Conservation (phyloP, 345 rosid species). For the Microcos paniculata region DNA sequence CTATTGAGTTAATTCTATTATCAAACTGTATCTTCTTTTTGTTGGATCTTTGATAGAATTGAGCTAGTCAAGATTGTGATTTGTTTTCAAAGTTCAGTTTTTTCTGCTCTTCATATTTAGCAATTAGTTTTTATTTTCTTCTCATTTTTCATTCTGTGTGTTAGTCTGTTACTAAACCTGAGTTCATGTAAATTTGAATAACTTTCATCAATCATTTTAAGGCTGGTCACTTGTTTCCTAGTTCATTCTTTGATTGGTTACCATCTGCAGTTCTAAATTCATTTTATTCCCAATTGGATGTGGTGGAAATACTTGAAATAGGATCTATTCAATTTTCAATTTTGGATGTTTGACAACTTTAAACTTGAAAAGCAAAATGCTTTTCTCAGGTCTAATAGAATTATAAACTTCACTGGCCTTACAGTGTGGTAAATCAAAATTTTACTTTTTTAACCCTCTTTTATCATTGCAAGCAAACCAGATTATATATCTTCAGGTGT, state of each 20-base stretch:
- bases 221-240: neutral
- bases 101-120: conserved; percentile 1
- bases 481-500: neutral
- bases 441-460: neutral
- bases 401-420: neutral
- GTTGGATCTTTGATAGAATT: conserved; percentile 26
- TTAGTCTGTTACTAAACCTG: neutral
- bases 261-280: neutral
- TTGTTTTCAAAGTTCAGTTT: neutral
- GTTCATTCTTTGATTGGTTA: neutral
- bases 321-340: neutral
- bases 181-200: conserved; percentile 10
- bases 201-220: conserved; percentile 2
- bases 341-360: neutral
- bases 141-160: neutral
- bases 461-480: neutral
- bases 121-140: neutral
- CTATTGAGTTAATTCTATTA: conserved; percentile 8
- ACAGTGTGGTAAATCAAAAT: neutral
- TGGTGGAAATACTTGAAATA: neutral
- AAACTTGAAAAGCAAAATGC: neutral
- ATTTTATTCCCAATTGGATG: neutral
- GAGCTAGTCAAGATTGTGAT: neutral
- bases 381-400: neutral
- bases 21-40: neutral